Percentiles rank a stretch among this genome's conserved stretches.
Evolutionary conservation across 108 stramenopile species (phyloP).

Genomic region (Fistulifera solaris): DNA sequence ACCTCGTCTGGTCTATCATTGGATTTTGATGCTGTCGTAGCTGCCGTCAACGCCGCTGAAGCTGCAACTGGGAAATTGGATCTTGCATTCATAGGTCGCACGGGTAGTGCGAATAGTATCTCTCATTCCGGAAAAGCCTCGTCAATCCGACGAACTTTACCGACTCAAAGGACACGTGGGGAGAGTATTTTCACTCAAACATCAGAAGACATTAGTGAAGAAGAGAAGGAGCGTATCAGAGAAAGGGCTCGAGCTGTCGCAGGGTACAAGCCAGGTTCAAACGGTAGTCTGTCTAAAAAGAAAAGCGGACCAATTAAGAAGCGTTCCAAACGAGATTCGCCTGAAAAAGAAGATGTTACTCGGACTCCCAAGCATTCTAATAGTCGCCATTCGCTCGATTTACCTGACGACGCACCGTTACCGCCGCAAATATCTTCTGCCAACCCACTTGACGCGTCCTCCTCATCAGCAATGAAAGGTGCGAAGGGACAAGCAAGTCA

Average conservation of each 20-base stretch:
- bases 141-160: not conserved
- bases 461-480: slow-evolving; percentile 19
- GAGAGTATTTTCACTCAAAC: not conserved
- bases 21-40: slow-evolving; percentile 69
- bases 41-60: slow-evolving; percentile 69
- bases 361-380: slow-evolving; percentile 16
- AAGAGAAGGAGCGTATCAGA: slow-evolving; percentile 54
- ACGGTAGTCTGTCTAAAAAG: slow-evolving; percentile 8
- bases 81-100: slow-evolving; percentile 29
- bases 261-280: slow-evolving; percentile 55
- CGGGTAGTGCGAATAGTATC: not conserved
- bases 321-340: slow-evolving; percentile 7
- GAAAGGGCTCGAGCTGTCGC: slow-evolving; percentile 72
- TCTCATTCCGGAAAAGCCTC: no score
- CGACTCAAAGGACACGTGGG: not conserved
- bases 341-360: not conserved
- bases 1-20: slow-evolving; percentile 28
- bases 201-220: slow-evolving; percentile 3
- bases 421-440: slow-evolving; percentile 11
- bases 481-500: slow-evolving; percentile 46
- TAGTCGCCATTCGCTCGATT: not conserved
- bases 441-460: slow-evolving; percentile 12
- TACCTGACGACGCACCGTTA: slow-evolving; percentile 3
- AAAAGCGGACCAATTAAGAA: slow-evolving; percentile 4
- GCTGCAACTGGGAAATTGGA: slow-evolving; percentile 58